Percentiles rank a stretch among this genome's conserved stretches.
Evolutionary conservation across 306 rosid species (phyloP).

Genomic region (Trifolium pratense): DNA sequence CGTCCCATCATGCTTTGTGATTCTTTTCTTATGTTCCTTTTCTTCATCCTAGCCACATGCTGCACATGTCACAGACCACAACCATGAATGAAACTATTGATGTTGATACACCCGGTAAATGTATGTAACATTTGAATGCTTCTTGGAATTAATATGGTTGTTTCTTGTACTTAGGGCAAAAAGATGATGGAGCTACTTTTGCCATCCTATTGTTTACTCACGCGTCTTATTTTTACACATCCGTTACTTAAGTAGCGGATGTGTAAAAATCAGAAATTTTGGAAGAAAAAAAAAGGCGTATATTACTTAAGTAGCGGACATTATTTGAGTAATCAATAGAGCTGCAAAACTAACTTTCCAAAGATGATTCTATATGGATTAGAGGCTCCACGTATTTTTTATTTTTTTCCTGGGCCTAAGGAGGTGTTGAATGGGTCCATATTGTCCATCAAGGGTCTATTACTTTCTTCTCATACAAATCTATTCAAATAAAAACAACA

Average conservation of each 20-base stretch:
- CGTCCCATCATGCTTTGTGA: constrained; percentile 6
- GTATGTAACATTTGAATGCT: not conserved
- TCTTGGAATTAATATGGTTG: not conserved
- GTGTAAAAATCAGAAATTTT: no score
- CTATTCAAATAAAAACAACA: not conserved
- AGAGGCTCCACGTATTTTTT: not conserved
- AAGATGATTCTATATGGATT: not conserved
- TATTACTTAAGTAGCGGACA: no score
- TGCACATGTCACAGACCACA: not conserved
- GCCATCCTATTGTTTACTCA: no score
- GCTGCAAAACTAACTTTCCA: no score
- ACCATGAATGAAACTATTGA: not conserved
- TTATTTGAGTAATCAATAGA: no score
- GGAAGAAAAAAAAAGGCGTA: no score
- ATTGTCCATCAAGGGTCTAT: not conserved
- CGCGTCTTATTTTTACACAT: no score
- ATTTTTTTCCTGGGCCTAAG: not conserved
- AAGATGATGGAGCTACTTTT: no score
- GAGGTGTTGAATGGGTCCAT: constrained; percentile 2
- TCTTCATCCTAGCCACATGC: not conserved
- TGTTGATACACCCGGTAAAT: not conserved
- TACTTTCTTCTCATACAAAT: not conserved
- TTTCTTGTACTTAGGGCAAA: not conserved
- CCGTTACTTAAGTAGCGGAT: no score
- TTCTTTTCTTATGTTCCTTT: not conserved